phyloP scores from a whole-genome alignment of 257 asterid genomes.

The Haberlea rhodopensis region DNA sequence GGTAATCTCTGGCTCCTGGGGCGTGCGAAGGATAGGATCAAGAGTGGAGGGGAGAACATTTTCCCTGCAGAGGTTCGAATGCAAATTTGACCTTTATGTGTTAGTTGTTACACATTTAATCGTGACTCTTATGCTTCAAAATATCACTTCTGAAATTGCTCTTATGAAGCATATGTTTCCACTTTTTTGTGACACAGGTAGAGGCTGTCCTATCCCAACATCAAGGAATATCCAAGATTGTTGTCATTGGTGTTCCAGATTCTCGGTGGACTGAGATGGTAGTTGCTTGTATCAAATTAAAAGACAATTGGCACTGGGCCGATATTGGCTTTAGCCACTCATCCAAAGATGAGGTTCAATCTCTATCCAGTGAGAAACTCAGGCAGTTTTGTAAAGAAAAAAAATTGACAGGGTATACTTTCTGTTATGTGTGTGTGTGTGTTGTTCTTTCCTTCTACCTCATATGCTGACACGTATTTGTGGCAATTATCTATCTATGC shows the following conservation, averaged over 20 bases:
- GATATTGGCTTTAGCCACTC: conserved; percentile 35
- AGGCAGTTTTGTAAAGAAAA: conserved; percentile 59
- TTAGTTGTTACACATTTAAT: not conserved
- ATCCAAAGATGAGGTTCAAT: conserved; percentile 25
- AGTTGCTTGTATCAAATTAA: conserved; percentile 56
- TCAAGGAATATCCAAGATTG: conserved; percentile 56
- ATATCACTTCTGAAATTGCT: not conserved
- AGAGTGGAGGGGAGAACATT: conserved; percentile 89
- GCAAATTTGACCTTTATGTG: not conserved
- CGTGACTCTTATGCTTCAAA: not conserved
- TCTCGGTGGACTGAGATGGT: conserved; percentile 70
- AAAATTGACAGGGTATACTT: conserved; percentile 61
- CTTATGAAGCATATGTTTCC: not conserved
- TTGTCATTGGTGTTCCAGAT: conserved; percentile 73
- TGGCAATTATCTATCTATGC: conserved; percentile 20
- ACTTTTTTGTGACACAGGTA: conserved; percentile 45
- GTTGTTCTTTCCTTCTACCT: not conserved
- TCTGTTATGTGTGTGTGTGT: not conserved
- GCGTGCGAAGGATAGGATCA: conserved; percentile 73
- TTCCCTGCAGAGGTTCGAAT: conserved; percentile 78
- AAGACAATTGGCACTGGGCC: conserved; percentile 66
- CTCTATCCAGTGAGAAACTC: conserved; percentile 53
- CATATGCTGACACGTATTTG: conserved; percentile 6
- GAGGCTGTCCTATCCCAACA: conserved; percentile 69
- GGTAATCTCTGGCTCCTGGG: conserved; percentile 92